These are phyloP conservation scores for Xylaria nigripes DNA, from an alignment of 495 filamentous ascomycete species.

Conservation along the genomic window DNA sequence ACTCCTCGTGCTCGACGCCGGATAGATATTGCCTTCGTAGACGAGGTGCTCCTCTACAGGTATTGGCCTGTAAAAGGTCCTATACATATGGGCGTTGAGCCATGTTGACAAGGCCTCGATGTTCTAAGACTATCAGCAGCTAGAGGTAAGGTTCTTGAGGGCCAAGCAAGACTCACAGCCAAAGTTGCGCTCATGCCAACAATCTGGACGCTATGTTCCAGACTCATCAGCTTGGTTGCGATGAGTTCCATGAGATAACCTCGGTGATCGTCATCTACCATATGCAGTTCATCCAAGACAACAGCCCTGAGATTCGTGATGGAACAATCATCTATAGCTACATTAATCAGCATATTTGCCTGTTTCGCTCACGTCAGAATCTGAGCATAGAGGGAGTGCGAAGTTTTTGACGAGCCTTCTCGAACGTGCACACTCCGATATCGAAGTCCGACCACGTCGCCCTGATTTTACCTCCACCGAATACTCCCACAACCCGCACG, in stretches of 20 bases:
- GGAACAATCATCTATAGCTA: slow-evolving; percentile 62
- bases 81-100: slow-evolving; percentile 64
- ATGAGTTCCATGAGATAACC: slow-evolving; percentile 77
- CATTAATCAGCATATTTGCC: slow-evolving; percentile 75
- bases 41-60: slow-evolving; percentile 70
- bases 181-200: slow-evolving; percentile 80
- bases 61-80: slow-evolving; percentile 65
- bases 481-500: slow-evolving; percentile 63
- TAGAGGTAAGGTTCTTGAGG: neutral
- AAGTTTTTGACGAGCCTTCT: slow-evolving; percentile 51
- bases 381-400: neutral
- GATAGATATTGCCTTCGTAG: slow-evolving; percentile 65
- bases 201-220: slow-evolving; percentile 64
- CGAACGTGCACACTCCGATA: slow-evolving; percentile 74
- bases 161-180: slow-evolving; percentile 39
- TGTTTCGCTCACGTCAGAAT: slow-evolving; percentile 25
- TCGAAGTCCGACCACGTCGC: slow-evolving; percentile 68
- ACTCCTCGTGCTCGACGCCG: slow-evolving; percentile 50
- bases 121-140: slow-evolving; percentile 44
- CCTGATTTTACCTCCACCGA: slow-evolving; percentile 60
- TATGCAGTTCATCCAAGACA: slow-evolving; percentile 74
- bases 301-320: slow-evolving; percentile 58
- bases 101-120: slow-evolving; percentile 59
- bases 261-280: slow-evolving; percentile 72
- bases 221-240: slow-evolving; percentile 64